A percentile compares a stretch with the other conserved stretches of the same genome.
phyloP scores from a whole-genome alignment of 768 basidiomycete species.

The Pleurotus djamor region DNA sequence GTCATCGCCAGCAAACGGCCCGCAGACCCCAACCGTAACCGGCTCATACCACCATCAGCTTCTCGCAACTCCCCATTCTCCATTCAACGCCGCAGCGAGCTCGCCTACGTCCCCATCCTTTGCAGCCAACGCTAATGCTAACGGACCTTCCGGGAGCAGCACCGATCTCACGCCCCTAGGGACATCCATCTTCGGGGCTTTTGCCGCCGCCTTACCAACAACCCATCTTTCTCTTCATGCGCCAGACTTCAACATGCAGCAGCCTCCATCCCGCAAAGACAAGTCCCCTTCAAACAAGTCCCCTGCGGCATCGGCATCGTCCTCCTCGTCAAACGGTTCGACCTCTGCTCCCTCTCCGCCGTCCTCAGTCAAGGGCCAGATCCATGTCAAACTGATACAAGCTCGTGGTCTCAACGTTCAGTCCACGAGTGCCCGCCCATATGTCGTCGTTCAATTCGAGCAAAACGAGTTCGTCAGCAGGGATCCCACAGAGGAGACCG shows the following conservation, averaged over 20 bases:
- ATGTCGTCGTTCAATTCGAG: conserved; percentile 98
- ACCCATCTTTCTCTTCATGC: conserved; percentile 79
- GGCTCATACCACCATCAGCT: conserved; percentile 32
- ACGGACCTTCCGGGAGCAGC: conserved; percentile 42
- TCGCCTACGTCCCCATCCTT: conserved; percentile 19
- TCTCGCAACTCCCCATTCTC: conserved; percentile 20
- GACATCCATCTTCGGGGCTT: conserved; percentile 43
- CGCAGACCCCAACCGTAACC: conserved; percentile 26
- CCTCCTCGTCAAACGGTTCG: conserved; percentile 26
- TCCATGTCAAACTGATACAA: conserved; percentile 95
- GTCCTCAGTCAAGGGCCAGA: conserved; percentile 59
- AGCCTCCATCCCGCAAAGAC: conserved; percentile 42
- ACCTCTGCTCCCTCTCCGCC: conserved; percentile 30
- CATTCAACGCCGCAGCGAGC: conserved; percentile 7
- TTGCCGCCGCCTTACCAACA: conserved; percentile 53
- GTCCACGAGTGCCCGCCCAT: conserved; percentile 67
- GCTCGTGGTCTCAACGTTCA: conserved; percentile 81
- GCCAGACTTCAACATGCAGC: conserved; percentile 80
- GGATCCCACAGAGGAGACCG: conserved; percentile 81
- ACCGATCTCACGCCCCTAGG: conserved; percentile 38
- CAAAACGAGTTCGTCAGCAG: conserved; percentile 97
- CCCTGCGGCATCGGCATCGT: conserved; percentile 37
- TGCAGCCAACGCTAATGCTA: conserved; percentile 23
- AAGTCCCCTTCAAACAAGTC: conserved; percentile 24
- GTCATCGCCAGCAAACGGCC: conserved; percentile 12